Conservation (phyloP, 768 basidiomycete genomes). For the Glaciozyma antarctica region DNA sequence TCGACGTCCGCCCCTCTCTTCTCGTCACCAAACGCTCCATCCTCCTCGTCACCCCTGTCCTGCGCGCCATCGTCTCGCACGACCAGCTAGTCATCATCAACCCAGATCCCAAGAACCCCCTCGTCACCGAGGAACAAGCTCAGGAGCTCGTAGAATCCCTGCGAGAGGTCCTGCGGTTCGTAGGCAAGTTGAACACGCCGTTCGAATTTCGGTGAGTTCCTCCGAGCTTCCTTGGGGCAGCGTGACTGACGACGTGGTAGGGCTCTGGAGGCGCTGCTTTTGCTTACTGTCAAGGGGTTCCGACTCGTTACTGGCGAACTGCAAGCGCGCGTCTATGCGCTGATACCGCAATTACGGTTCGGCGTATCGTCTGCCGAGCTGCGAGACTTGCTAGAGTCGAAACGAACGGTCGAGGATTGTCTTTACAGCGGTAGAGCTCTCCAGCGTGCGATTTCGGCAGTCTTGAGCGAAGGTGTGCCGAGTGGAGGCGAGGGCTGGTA, state of each 20-base stretch:
- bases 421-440: conserved; percentile 13
- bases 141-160: conserved; percentile 9
- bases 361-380: conserved; percentile 26
- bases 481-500: background rate
- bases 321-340: conserved; percentile 22
- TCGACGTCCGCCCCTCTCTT: conserved; percentile 26
- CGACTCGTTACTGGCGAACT: conserved; percentile 10
- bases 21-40: conserved; percentile 10
- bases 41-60: conserved; percentile 22
- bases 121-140: conserved; percentile 10
- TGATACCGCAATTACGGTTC: conserved; percentile 15
- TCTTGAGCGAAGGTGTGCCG: conserved; percentile 18
- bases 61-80: conserved; percentile 24
- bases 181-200: conserved; percentile 1
- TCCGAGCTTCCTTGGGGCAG: background rate
- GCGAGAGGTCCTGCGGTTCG: conserved; percentile 14
- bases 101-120: conserved; percentile 18
- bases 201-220: conserved; percentile 19
- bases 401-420: conserved; percentile 24
- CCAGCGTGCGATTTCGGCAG: conserved; percentile 14
- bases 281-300: conserved; percentile 20
- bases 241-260: background rate
- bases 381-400: conserved; percentile 21
- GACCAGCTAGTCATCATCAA: conserved; percentile 18
- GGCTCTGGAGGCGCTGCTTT: conserved; percentile 21